phyloP scores from a whole-genome alignment of 208 protist species.

The Acanthamoeba sp. region DNA sequence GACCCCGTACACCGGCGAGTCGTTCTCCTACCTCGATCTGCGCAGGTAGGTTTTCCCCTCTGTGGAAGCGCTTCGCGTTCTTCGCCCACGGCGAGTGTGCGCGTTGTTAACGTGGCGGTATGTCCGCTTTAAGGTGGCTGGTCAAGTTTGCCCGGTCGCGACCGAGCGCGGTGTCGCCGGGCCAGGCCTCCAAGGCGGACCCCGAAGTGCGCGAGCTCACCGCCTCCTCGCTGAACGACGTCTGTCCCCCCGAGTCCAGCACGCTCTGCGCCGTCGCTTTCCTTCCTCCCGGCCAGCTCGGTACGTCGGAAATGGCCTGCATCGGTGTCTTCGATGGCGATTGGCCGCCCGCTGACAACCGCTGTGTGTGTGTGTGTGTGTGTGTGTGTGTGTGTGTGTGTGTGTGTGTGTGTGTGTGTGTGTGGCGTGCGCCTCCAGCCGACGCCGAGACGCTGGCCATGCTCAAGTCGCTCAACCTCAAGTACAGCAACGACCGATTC shows the following conservation, averaged over 20 bases:
- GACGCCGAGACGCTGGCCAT: background rate
- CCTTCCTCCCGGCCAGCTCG: background rate
- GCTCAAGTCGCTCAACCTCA: slow-evolving; percentile 20
- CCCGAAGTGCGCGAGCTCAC: background rate
- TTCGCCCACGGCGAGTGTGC: background rate
- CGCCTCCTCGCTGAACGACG: background rate
- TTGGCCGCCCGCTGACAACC: no score
- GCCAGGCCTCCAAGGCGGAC: background rate
- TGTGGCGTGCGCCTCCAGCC: no score
- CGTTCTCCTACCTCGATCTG: slow-evolving; percentile 8
- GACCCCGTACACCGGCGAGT: slow-evolving; percentile 19
- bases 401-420: no score
- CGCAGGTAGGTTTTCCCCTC: background rate
- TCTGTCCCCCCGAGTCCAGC: slow-evolving; percentile 39
- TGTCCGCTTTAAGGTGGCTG: background rate
- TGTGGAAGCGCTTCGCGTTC: no score
- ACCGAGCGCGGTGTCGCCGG: background rate
- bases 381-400: no score
- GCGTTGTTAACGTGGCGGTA: background rate
- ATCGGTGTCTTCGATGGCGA: no score
- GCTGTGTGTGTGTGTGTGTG: no score
- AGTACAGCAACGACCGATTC: slow-evolving; percentile 68
- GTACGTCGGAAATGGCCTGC: background rate
- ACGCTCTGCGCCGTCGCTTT: slow-evolving; percentile 43
- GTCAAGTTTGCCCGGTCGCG: slow-evolving; percentile 15